Evolutionary conservation across 768 basidiomycete species (phyloP).

Genomic region (Cystofilobasidium bisporidii): DNA sequence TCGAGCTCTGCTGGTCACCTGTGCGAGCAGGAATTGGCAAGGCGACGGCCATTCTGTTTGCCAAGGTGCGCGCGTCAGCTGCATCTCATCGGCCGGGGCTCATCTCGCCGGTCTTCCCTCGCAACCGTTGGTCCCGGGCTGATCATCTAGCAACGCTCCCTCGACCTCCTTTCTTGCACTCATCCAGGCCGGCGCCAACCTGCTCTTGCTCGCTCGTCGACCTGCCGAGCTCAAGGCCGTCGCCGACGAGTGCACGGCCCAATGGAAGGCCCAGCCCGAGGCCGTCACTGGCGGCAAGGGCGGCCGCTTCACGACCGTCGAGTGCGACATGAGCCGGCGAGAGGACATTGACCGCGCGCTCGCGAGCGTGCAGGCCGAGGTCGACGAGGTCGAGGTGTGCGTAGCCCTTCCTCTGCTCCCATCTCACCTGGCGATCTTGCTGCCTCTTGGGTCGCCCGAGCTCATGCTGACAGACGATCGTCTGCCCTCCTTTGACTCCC

Average conservation of each 20-base stretch:
- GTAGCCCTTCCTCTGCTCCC: background rate
- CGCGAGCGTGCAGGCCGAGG: constrained; percentile 14
- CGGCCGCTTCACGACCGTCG: constrained; percentile 11
- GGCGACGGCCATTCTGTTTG: constrained; percentile 26
- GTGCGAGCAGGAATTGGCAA: constrained; percentile 15
- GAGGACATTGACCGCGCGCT: constrained; percentile 17
- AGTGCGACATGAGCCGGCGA: constrained; percentile 13
- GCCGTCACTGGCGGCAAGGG: constrained; percentile 16
- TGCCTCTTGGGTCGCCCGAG: no score
- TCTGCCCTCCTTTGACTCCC: no score
- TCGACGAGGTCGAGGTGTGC: constrained; percentile 20
- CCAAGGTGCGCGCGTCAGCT: constrained; percentile 7
- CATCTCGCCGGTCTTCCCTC: background rate
- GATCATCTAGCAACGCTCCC: background rate
- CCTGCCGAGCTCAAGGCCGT: constrained; percentile 17
- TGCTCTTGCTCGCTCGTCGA: constrained; percentile 23
- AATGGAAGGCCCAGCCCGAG: constrained; percentile 3
- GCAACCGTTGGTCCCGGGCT: background rate
- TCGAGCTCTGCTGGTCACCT: background rate
- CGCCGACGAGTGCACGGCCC: background rate
- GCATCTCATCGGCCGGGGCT: no score
- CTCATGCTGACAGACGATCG: no score
- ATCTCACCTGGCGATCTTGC: no score
- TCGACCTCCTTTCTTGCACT: background rate
- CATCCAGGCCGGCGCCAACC: constrained; percentile 27